Evolutionary conservation across 75 land plant genomes (phyloP), one percentile per base, ranked within the genome.

Genomic region (Pinus tabuliformis): DNA sequence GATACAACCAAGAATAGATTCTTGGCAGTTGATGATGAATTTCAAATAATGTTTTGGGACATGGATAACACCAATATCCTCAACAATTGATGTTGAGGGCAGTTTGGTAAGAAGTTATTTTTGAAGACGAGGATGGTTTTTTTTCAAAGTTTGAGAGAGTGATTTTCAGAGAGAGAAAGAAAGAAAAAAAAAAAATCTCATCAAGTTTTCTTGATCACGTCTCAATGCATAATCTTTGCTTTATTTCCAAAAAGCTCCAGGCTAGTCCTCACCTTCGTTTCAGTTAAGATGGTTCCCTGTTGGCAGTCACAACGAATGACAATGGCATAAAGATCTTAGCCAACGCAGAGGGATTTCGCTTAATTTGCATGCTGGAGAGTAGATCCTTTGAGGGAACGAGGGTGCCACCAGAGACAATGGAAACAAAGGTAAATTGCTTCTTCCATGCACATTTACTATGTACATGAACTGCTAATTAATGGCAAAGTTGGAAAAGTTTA

Each of bases 1-100:
- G 33, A 33, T 33, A 33, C 33, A 33, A 86, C 90, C 39, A 83
- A 78, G 36, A 86, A 86, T 59, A 80, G 82, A n/a, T 87, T 89
- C 70, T 75, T 87, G 49, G 84, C 89, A 42, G 84, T 83, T 70
- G 86, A 84, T 33, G 86, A 84, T 80, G 84, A 84, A 59, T 84
- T 87, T 64, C 75, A 70, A 65, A 75, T 87, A 6, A 84, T 84
- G 74, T 80, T 84, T 56, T 89, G 87, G 87, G 86, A 87, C 21
- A 89, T 89, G 90, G 90, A 89, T 57, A 86, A 81, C 52, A 63
- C 72, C 6, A 86, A 83, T 73, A 73, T 89, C 6, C 70, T 89
- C 56, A 83, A 86, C 3, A 79, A 77, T 33, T 33, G 33, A 33
- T 33, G 2, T 33, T 33, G 33, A 33, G 33, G 33, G 33, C 2